A percentile compares a stretch with the other conserved stretches of the same genome.
Conservation (phyloP, 176 grass and related monocot species). For the Juncus effusus region DNA sequence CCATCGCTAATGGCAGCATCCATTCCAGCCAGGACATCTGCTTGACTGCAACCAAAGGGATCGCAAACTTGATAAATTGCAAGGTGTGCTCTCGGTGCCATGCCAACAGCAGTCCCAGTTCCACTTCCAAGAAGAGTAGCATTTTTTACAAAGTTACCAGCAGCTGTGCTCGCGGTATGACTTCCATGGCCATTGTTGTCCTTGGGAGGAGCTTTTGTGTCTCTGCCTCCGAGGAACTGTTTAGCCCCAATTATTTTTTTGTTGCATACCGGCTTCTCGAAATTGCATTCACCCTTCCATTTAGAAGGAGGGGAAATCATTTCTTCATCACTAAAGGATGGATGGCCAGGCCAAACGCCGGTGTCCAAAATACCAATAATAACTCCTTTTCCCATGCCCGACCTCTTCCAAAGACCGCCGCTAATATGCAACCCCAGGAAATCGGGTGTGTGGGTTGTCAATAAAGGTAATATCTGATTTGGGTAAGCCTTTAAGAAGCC, state of each 20-base stretch:
- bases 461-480: slow-evolving; percentile 24
- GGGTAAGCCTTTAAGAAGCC: slow-evolving; percentile 30
- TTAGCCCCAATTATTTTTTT: slow-evolving; percentile 42
- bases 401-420: slow-evolving; percentile 21
- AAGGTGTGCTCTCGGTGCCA: slow-evolving; percentile 44
- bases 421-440: slow-evolving; percentile 32
- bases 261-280: slow-evolving; percentile 26
- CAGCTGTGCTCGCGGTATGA: slow-evolving; percentile 51
- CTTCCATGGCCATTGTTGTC: slow-evolving; percentile 46
- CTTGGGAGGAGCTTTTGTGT: not conserved
- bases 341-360: slow-evolving; percentile 31
- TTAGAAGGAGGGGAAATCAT: slow-evolving; percentile 31
- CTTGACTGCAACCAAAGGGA: not conserved
- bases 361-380: slow-evolving; percentile 47
- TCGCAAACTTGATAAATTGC: slow-evolving; percentile 49
- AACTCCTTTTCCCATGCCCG: slow-evolving; percentile 42
- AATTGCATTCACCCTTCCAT: slow-evolving; percentile 42
- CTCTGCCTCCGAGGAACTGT: not conserved
- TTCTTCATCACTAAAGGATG: slow-evolving; percentile 45
- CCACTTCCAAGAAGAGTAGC: slow-evolving; percentile 44
- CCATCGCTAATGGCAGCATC: slow-evolving; percentile 48
- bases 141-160: slow-evolving; percentile 26
- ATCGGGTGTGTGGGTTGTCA: slow-evolving; percentile 46
- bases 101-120: slow-evolving; percentile 41
- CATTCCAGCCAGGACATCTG: slow-evolving; percentile 33